Base-by-base conservation (phyloP, 768 basidiomycete genomes). In the Cyclocybe cylindracea region DNA sequence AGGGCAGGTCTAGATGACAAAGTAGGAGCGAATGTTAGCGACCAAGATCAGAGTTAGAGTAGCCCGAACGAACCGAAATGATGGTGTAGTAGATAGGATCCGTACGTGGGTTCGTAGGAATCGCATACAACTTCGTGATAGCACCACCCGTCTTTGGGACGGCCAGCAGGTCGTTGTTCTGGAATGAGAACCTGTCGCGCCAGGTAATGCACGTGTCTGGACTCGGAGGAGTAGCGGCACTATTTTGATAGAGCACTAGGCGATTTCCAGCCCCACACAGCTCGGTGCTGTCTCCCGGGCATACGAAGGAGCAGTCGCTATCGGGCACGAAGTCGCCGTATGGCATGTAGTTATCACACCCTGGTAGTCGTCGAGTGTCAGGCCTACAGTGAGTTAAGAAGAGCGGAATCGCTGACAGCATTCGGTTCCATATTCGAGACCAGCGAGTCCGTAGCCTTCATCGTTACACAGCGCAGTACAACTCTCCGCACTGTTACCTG, bases 241-340 rank as follows among this genome's bases (percentile, higher is more conserved):
- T 53, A 47, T 64, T 54, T 68, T 70, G 75, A 61, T 76, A 82
- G 13, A 82, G 59, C 48, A 76, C 71, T 11, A 81, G 61, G 35
- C 64, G 71, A 60, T 68, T 55, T 4, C 73, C 72, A 2, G 73
- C 78, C 13, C 80, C 81, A 55, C 80, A 82, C 10, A 58, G 55
- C 56, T 83, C 74, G 11, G 64, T 60, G 6, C 69, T 33, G 51
- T 82, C 69, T 7, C 79, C 80, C 0, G 64, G 66, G 58, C 81
- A 83, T 24, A 70, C 49, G 64, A 74, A 71, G 54, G 65, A 69
- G 52, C 80, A 82, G 29, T 77, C 66, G 6, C 45, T 55, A 44
- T 61, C 46, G 39, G 50, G 32, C n/a, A 44, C 13, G 10, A 44
- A 44, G 10, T 41, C 10, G 10, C 53, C 56, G 35, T 46, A 57